Conservation (phyloP, 2,329 filamentous ascomycete species). For the Ophiocordyceps camponoti-rufipedis region DNA sequence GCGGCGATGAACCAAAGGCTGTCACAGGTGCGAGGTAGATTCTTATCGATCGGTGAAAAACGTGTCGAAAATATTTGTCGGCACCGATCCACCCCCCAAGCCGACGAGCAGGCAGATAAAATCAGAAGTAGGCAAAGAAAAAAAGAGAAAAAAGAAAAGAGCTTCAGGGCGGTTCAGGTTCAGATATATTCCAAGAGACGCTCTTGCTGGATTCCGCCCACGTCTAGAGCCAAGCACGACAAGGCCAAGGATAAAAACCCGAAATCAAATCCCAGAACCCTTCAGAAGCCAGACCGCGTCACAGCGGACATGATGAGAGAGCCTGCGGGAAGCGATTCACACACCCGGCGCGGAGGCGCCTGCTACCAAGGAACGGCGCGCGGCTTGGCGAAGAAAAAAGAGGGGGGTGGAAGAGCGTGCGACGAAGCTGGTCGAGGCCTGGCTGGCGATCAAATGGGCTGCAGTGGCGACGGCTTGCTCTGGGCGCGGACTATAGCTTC, state of each 20-base stretch:
- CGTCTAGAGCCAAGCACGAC: conserved; percentile 7
- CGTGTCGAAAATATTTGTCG: too few relatives aligned
- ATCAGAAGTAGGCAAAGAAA: neutral
- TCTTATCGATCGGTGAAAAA: too few relatives aligned
- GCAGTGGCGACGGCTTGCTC: too few relatives aligned
- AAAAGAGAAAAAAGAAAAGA: neutral
- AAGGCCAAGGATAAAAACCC: neutral
- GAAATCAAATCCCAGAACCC: conserved; percentile 7
- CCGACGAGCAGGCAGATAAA: neutral
- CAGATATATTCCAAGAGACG: conserved; percentile 13
- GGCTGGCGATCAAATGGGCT: too few relatives aligned
- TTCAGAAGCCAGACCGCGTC: conserved; percentile 6
- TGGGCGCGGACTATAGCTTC: too few relatives aligned
- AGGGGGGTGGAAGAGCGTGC: too few relatives aligned
- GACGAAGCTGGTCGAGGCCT: too few relatives aligned
- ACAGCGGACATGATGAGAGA: conserved; percentile 6
- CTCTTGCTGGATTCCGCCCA: conserved; percentile 6
- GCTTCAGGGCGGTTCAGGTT: conserved; percentile 5
- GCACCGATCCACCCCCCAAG: neutral
- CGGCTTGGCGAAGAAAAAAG: neutral
- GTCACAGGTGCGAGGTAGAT: neutral
- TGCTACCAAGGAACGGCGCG: neutral
- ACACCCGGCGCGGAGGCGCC: neutral
- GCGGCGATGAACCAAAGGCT: neutral
- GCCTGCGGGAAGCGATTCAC: neutral